These are phyloP conservation scores for Serendipita sp. DNA, from an alignment of 768 basidiomycete genomes.

Conservation along the genomic window DNA sequence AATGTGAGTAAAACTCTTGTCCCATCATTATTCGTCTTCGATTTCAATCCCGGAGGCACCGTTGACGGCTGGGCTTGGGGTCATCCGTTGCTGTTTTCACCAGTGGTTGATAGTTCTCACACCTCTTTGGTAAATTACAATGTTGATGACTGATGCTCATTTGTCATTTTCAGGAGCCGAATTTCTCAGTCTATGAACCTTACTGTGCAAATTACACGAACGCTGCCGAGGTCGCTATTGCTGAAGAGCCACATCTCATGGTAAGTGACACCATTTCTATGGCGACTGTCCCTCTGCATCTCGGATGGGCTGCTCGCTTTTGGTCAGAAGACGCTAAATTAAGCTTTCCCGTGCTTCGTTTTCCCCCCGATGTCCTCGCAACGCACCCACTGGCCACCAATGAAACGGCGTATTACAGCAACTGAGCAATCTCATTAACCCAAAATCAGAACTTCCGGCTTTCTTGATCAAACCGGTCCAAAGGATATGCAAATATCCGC, in stretches of 20 bases:
- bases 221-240: conserved; percentile 69
- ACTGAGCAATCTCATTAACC: conserved; percentile 71
- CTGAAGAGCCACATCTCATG: conserved; percentile 70
- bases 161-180: conserved; percentile 53
- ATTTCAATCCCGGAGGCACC: conserved; percentile 18
- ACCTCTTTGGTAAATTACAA: conserved; percentile 5
- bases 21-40: conserved; percentile 26
- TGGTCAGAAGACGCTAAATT: not conserved
- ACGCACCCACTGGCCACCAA: conserved; percentile 6
- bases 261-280: conserved; percentile 31
- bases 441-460: conserved; percentile 81
- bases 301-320: not conserved
- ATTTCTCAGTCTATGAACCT: conserved; percentile 90
- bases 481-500: conserved; percentile 94
- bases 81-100: not conserved
- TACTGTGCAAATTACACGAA: conserved; percentile 92
- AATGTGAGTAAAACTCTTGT: conserved; percentile 39
- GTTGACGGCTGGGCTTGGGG: not conserved
- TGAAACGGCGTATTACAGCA: conserved; percentile 21
- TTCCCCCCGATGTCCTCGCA: conserved; percentile 5
- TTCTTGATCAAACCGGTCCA: conserved; percentile 99
- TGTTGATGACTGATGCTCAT: conserved; percentile 1
- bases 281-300: not conserved
- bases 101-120: conserved; percentile 13
- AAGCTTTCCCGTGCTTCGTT: conserved; percentile 2